A percentile compares a stretch with the other conserved stretches of the same genome.
Evolutionary conservation across 2,329 filamentous ascomycete species (phyloP).

Genomic region (Xylariales sp.): DNA sequence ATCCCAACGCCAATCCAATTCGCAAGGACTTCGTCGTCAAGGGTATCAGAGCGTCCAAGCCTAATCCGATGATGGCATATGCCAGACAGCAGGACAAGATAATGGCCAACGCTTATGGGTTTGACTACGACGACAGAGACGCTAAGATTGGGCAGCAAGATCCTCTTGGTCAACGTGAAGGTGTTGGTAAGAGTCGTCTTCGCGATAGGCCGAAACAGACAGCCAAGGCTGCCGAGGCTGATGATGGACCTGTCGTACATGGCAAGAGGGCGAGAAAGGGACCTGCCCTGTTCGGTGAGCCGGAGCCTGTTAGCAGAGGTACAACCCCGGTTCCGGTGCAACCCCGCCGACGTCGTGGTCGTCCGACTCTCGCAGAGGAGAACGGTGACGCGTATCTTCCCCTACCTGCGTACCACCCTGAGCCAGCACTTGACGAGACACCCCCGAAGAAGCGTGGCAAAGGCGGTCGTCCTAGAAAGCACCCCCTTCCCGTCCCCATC

Average conservation of each 20-base stretch:
- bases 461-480: constrained; percentile 26
- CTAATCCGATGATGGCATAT: constrained; percentile 39
- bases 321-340: constrained; percentile 39
- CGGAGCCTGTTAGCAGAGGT: constrained; percentile 46
- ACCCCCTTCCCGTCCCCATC: constrained; percentile 17
- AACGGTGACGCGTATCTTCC: constrained; percentile 12
- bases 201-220: constrained; percentile 55
- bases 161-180: constrained; percentile 51
- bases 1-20: constrained; percentile 36
- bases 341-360: constrained; percentile 22
- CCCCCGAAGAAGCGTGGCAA: constrained; percentile 27
- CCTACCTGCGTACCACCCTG: constrained; percentile 8
- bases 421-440: constrained; percentile 16
- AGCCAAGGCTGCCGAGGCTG: constrained; percentile 53
- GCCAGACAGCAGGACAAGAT: constrained; percentile 47
- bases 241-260: constrained; percentile 38
- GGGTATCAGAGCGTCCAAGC: constrained; percentile 44
- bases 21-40: constrained; percentile 51
- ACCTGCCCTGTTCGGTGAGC: constrained; percentile 45
- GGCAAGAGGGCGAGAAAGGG: constrained; percentile 52
- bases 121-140: constrained; percentile 55
- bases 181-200: constrained; percentile 48
- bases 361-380: constrained; percentile 19
- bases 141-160: constrained; percentile 57
- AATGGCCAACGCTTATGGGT: constrained; percentile 56